Evolutionary conservation across 1,139 yeast species (phyloP).

Genomic region (Pichia sp.): DNA sequence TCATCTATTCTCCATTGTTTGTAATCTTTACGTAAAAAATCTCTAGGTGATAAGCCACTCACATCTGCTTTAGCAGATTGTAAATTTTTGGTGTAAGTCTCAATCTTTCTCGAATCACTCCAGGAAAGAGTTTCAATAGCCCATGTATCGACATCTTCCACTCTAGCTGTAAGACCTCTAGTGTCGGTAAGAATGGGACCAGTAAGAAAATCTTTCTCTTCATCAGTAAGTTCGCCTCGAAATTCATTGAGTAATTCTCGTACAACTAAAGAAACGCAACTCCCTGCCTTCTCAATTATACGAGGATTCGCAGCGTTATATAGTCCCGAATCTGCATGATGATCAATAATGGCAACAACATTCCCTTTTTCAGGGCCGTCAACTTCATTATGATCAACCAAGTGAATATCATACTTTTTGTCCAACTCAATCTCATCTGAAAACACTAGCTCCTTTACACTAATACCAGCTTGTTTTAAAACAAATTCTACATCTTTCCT

Average conservation of each 20-base stretch:
- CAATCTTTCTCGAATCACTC: neutral
- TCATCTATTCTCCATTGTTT: constrained; percentile 54
- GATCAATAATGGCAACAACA: constrained; percentile 70
- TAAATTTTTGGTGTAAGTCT: neutral
- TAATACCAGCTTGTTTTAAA: constrained; percentile 43
- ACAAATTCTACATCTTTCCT: constrained; percentile 64
- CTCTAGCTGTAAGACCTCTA: constrained; percentile 50
- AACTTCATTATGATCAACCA: constrained; percentile 71
- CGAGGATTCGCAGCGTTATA: constrained; percentile 48
- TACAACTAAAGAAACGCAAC: constrained; percentile 71
- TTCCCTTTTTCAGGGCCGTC: constrained; percentile 64
- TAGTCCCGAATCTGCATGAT: constrained; percentile 67
- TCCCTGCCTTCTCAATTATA: constrained; percentile 56
- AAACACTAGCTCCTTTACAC: constrained; percentile 47
- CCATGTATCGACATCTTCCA: constrained; percentile 36
- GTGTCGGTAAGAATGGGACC: constrained; percentile 70
- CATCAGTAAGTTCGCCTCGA: constrained; percentile 22
- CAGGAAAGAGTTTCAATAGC: neutral
- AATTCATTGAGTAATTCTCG: constrained; percentile 31
- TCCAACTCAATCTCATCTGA: constrained; percentile 47
- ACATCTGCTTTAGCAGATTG: constrained; percentile 51
- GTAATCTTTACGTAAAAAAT: constrained; percentile 73
- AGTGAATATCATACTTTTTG: constrained; percentile 25
- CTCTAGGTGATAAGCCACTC: constrained; percentile 48
- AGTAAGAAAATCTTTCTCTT: constrained; percentile 39